Percentiles rank a stretch among this genome's conserved stretches.
Conservation (phyloP, 495 filamentous ascomycete genomes). For the Cercophora sp. region DNA sequence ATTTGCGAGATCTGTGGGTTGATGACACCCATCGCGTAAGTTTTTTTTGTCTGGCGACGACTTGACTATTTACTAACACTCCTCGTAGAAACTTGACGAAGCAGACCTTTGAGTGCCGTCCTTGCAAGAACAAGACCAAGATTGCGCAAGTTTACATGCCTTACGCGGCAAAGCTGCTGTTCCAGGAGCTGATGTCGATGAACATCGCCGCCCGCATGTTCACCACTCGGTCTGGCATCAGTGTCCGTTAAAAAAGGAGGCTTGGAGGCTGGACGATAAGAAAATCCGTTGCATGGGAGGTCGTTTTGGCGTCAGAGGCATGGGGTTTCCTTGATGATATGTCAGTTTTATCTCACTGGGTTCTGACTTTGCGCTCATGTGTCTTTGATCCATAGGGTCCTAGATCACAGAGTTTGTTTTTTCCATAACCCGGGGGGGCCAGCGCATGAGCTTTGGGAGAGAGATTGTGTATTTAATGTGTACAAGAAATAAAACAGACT, state of each 20-base stretch:
- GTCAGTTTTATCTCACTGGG: too few relatives aligned
- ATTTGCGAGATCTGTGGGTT: slow-evolving; percentile 98
- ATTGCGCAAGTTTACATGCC: slow-evolving; percentile 97
- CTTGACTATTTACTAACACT: slow-evolving; percentile 25
- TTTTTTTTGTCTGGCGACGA: slow-evolving; percentile 26
- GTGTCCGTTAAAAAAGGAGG: slow-evolving; percentile 47
- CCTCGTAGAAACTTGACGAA: slow-evolving; percentile 79
- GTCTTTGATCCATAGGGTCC: background rate
- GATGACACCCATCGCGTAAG: slow-evolving; percentile 99
- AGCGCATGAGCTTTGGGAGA: background rate
- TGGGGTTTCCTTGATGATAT: too few relatives aligned
- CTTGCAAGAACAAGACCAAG: slow-evolving; percentile 96
- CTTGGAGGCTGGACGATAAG: background rate
- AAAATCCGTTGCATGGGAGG: slow-evolving; percentile 22
- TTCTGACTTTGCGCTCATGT: too few relatives aligned
- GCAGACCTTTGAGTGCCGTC: slow-evolving; percentile 89
- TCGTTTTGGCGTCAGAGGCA: slow-evolving; percentile 18
- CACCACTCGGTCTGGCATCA: slow-evolving; percentile 73
- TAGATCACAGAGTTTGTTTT: background rate
- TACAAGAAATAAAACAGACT: too few relatives aligned
- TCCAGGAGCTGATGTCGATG: slow-evolving; percentile 97
- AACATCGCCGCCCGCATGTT: slow-evolving; percentile 98
- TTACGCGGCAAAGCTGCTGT: slow-evolving; percentile 95
- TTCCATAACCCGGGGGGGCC: background rate
- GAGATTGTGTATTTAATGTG: too few relatives aligned